Conservation (phyloP, 768 basidiomycete genomes). For the Cantharellus cinnabarinus region DNA sequence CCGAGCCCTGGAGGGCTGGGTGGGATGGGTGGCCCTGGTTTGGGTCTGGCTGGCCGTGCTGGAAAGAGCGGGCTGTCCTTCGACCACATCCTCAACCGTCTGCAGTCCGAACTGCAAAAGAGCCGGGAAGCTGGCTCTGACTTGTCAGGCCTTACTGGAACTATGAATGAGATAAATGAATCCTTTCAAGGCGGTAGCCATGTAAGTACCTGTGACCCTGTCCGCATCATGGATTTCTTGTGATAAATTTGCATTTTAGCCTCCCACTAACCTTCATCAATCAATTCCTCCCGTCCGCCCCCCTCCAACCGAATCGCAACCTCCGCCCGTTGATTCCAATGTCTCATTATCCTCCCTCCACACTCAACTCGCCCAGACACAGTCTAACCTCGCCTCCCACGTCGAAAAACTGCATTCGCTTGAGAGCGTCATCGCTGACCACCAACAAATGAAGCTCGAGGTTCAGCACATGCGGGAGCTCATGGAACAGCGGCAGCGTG, state of each 20-base stretch:
- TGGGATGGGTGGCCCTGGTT: constrained; percentile 38
- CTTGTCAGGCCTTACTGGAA: constrained; percentile 48
- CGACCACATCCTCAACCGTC: constrained; percentile 71
- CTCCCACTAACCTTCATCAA: not conserved
- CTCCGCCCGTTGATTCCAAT: constrained; percentile 13
- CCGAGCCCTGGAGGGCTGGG: constrained; percentile 27
- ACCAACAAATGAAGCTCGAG: constrained; percentile 65
- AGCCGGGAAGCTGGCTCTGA: constrained; percentile 85
- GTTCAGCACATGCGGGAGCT: constrained; percentile 49
- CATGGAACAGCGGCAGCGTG: constrained; percentile 43
- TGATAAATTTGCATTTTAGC: not conserved
- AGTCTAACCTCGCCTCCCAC: constrained; percentile 51
- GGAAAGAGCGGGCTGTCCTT: constrained; percentile 76
- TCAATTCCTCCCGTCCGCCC: constrained; percentile 33
- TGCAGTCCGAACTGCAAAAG: constrained; percentile 90
- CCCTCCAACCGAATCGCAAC: constrained; percentile 11
- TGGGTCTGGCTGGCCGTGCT: constrained; percentile 19
- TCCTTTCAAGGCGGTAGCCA: constrained; percentile 57
- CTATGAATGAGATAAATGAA: constrained; percentile 84
- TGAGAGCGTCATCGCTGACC: constrained; percentile 62
- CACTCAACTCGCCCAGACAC: constrained; percentile 66
- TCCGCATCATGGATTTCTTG: not conserved
- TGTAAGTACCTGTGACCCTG: constrained; percentile 26
- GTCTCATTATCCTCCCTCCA: constrained; percentile 42
- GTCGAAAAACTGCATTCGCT: constrained; percentile 61